Conservation (phyloP, 352 stramenopile species). For the Pythium dissotocum region DNA sequence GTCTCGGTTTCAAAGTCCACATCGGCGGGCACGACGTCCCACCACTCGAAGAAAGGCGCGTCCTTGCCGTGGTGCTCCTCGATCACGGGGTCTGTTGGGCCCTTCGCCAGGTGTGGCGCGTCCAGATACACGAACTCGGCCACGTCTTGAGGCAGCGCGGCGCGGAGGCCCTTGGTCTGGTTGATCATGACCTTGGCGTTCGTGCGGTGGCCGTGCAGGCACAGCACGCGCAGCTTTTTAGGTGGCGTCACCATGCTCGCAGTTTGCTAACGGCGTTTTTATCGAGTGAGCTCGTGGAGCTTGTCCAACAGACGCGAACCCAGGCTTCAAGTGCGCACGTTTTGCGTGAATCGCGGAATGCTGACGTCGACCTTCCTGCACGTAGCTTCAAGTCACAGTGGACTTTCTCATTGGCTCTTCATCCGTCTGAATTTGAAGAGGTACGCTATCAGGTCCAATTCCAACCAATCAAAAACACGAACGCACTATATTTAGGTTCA, state of each 20-base stretch:
- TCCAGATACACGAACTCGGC: conserved; percentile 36
- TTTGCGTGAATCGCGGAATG: background rate
- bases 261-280: background rate
- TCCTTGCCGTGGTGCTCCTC: conserved; percentile 27
- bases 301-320: background rate
- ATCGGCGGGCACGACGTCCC: conserved; percentile 31
- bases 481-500: background rate
- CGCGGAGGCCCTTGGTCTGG: conserved; percentile 32
- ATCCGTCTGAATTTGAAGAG: background rate
- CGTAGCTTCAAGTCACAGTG: background rate
- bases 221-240: conserved; percentile 32
- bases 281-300: background rate
- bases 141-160: conserved; percentile 23
- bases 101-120: conserved; percentile 26
- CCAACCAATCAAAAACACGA: conserved; percentile 5
- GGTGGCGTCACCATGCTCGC: background rate
- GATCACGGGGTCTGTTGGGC: conserved; percentile 27
- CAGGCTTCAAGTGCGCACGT: too few species aligned
- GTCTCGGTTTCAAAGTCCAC: conserved; percentile 13
- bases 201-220: conserved; percentile 35
- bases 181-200: conserved; percentile 33
- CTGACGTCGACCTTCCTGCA: background rate
- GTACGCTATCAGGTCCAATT: background rate
- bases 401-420: conserved; percentile 4
- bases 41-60: conserved; percentile 53